Base-by-base conservation (phyloP, 257 asterid genomes). In the Dorcoceras hygrometricum region DNA sequence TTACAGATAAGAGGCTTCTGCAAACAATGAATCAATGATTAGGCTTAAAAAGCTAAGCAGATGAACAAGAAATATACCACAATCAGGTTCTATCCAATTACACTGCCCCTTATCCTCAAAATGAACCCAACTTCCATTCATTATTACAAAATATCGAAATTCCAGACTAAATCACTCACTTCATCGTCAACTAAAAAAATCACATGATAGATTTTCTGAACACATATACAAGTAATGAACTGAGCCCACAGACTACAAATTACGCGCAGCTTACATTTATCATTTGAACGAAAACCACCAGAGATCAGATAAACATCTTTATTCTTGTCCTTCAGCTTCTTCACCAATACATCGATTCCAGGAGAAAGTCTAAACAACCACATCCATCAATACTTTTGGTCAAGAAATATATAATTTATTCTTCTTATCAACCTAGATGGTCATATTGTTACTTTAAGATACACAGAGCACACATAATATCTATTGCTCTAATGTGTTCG, bases 201-300 rank as follows among this genome's bases (percentile, higher is more conserved):
- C 39, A 32, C 39, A 1, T 6, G 1, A 32, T 8, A 8, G 39
- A 32, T 32, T 32, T 8, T 32, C 39, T 8, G 19, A 48, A 59
- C 71, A 48, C 53, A 58, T 2, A 34, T 0, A 34, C 31, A 2
- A 68, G 66, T 28, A 59, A 66, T 62, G 39, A 46, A 70, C 23
- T 25, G 48, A 68, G 62, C 28, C 9, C 51, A 55, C 14, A 70
- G 28, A 57, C 23, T 34, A n/a, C 56, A 72, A 68, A 57, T 31
- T 23, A 67, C 74, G 67, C 74, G 67, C 19, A 65, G 43, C 86
- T 73, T 81, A 93, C 98, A 61, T 87, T 87, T 82, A 90, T 90
- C 98, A 90, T 93, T 78, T 93, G 97, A n/a, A 68, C 97, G 98
- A 61, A 90, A 93, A 23, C 98, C 97, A 60, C 97, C 96, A 34